Conservation (phyloP, 2,329 filamentous ascomycete species). For the Fusarium sp. region DNA sequence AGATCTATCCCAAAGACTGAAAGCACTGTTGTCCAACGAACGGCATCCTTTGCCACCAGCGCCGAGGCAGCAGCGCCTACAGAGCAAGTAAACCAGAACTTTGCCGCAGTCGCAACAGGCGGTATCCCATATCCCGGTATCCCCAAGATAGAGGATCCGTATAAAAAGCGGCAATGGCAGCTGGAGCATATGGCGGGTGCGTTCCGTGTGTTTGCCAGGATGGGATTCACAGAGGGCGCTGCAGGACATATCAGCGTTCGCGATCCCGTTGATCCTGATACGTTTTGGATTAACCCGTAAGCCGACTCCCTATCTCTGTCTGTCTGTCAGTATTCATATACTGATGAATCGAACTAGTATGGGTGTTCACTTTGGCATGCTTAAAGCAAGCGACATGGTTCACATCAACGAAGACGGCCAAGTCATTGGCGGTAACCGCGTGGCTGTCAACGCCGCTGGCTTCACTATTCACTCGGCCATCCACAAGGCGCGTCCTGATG, state of each 20-base stretch:
- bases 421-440: conserved; percentile 68
- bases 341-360: conserved; percentile 46
- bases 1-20: conserved; percentile 5
- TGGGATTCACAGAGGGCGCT: conserved; percentile 69
- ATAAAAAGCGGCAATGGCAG: conserved; percentile 50
- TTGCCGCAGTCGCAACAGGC: conserved; percentile 45
- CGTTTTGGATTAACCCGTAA: conserved; percentile 73
- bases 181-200: conserved; percentile 58
- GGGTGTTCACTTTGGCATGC: conserved; percentile 69
- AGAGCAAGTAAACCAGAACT: conserved; percentile 37
- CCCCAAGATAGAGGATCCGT: conserved; percentile 64
- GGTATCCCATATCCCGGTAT: conserved; percentile 60
- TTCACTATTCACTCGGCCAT: conserved; percentile 72
- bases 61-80: conserved; percentile 23
- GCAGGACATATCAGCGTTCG: conserved; percentile 72
- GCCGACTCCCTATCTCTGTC: background rate
- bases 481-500: conserved; percentile 68
- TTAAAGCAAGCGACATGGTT: conserved; percentile 71
- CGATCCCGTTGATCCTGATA: conserved; percentile 67
- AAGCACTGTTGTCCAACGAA: background rate
- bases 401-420: conserved; percentile 68
- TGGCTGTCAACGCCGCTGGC: conserved; percentile 68
- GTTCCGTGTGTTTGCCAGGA: conserved; percentile 60
- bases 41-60: conserved; percentile 37
- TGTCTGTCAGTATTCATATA: rapidly evolving